Conservation (phyloP, 345 rosid genomes). For the Camelina sativa region DNA sequence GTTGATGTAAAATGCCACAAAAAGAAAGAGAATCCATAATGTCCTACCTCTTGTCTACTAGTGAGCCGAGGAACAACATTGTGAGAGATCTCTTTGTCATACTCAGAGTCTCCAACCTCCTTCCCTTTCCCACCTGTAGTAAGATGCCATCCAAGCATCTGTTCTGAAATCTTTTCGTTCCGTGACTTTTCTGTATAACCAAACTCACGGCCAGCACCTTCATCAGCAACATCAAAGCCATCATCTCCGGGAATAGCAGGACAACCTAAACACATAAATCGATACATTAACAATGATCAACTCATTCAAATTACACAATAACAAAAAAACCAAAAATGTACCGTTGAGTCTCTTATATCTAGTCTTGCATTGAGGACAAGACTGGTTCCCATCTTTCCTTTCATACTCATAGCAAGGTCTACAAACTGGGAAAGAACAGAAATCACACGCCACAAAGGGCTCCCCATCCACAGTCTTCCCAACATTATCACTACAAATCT, state of each 20-base stretch:
- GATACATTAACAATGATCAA: not conserved
- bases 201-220: conserved; percentile 51
- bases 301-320: not conserved
- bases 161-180: conserved; percentile 69
- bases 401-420: conserved; percentile 87
- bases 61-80: conserved; percentile 78
- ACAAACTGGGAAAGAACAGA: conserved; percentile 87
- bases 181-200: conserved; percentile 45
- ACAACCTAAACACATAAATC: conserved; percentile 59
- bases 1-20: not conserved
- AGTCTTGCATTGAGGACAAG: conserved; percentile 91
- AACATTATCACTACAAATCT: conserved; percentile 76
- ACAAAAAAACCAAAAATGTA: not conserved
- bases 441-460: conserved; percentile 72
- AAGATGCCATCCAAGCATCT: conserved; percentile 88
- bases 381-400: conserved; percentile 79
- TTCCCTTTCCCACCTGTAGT: conserved; percentile 61
- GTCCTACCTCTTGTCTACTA: conserved; percentile 71
- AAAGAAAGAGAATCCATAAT: not conserved
- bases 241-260: conserved; percentile 85
- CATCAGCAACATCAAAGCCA: conserved; percentile 45
- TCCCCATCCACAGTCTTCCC: conserved; percentile 68
- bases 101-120: conserved; percentile 64
- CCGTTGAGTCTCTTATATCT: conserved; percentile 82
- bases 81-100: conserved; percentile 83